Base-by-base conservation (phyloP, 2,329 filamentous ascomycete genomes). In the Diaporthe caulivora region DNA sequence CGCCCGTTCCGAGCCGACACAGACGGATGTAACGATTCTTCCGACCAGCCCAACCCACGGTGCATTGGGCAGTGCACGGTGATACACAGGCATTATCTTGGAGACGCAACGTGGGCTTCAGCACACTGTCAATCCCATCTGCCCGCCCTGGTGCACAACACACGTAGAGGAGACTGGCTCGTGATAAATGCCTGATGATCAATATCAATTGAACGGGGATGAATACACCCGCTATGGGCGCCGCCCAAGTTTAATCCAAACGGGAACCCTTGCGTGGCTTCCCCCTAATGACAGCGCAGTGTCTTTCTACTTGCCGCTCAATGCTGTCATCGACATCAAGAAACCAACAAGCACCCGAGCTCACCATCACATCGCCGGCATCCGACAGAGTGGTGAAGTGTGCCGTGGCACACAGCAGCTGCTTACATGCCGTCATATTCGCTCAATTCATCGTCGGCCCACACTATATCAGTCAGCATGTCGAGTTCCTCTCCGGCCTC, bases 371-470 rank as follows among this genome's bases (percentile, higher is more conserved):
- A 11, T 51, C 31, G 29, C n/a, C n/a, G 3, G 62, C 31, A n/a
- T 9, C 2, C 26, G 62, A 24, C 24, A 26, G 7, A 44, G 40
- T 26, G 13, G 8, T 21, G 3, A 11, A 62, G 17, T 8, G 26
- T 42, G 40, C 44, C 21, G 37, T 40, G 55, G n/a, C 34, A 13
- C n/a, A 26, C 4, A 40, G 55, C 55, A 40, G 29, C 42, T 49
- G 42, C 42, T 64, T 47, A 24, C 13, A 34, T 60, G 54, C 42
- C 26, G 44, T 72, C 49, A 65, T 65, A 72, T 72, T 26, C 68
- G 34, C 62, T 60, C 64, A 72, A 70, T 57, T 72, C 70, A 60
- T 74, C 65, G 34, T 73, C 71, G 17, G 53, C 29, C 68, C 67
- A 60, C 15, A 60, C 40, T 34, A 49, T 44, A 26, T 64, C 68